Percentiles rank a stretch among this genome's conserved stretches.
Conservation (phyloP, 148 eudicot species). For the Simmondsia chinensis region DNA sequence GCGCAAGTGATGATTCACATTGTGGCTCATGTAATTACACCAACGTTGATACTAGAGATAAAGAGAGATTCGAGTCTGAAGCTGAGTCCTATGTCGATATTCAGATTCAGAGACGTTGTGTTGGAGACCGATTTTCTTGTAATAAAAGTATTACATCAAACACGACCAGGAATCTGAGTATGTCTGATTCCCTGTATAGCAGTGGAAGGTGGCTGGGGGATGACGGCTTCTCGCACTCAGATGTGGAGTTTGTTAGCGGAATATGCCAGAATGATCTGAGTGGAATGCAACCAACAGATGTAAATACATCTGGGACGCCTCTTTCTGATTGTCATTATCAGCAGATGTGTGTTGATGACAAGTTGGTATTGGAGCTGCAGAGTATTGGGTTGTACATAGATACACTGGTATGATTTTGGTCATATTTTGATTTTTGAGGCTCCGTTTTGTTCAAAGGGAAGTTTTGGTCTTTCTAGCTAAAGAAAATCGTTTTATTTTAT, state of each 20-base stretch:
- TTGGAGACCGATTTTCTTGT: constrained; percentile 42
- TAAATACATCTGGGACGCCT: constrained; percentile 10
- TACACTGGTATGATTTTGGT: constrained; percentile 24
- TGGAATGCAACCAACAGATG: constrained; percentile 19
- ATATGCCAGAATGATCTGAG: constrained; percentile 27
- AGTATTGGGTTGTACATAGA: constrained; percentile 39
- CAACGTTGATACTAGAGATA: constrained; percentile 37
- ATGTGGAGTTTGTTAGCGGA: constrained; percentile 41
- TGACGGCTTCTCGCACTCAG: constrained; percentile 41
- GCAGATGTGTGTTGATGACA: constrained; percentile 34
- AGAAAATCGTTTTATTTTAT: too few relatives aligned
- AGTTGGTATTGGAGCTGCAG: constrained; percentile 40
- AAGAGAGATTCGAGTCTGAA: constrained; percentile 46
- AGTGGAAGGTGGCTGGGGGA: constrained; percentile 55
- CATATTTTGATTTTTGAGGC: too few relatives aligned
- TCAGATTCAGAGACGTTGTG: constrained; percentile 27
- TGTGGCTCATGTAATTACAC: constrained; percentile 47
- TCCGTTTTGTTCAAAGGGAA: too few relatives aligned
- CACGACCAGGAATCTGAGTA: constrained; percentile 31
- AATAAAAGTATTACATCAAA: constrained; percentile 37
- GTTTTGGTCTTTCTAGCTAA: too few relatives aligned
- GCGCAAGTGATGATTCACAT: constrained; percentile 49
- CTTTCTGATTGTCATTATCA: constrained; percentile 33
- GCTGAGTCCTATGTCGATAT: constrained; percentile 40
- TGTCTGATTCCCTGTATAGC: constrained; percentile 45